Percentiles rank a stretch among this genome's conserved stretches.
These are phyloP conservation scores for Coffea canephora DNA, from an alignment of 257 asterid species.

Conservation along the genomic window DNA sequence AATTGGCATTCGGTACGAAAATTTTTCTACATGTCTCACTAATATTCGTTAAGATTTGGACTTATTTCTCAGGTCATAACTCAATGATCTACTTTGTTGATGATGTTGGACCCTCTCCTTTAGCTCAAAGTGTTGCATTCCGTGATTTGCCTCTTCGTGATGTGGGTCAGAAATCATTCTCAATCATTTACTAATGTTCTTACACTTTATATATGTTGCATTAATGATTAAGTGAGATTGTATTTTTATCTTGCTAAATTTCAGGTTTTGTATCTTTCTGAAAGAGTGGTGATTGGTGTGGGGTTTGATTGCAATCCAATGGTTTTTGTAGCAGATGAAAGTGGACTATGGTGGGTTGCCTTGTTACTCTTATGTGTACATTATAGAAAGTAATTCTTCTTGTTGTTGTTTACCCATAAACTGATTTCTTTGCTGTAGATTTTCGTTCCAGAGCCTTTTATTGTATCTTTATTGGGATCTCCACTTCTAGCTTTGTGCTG, in stretches of 20 bases:
- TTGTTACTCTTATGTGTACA: slow-evolving; percentile 21
- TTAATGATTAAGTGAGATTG: slow-evolving; percentile 24
- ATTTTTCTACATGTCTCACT: neutral
- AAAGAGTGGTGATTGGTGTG: slow-evolving; percentile 89
- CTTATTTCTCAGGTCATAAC: slow-evolving; percentile 68
- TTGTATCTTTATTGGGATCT: neutral
- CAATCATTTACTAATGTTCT: slow-evolving; percentile 24
- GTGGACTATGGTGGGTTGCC: slow-evolving; percentile 74
- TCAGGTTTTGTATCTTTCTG: slow-evolving; percentile 82
- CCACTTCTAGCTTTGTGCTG: neutral
- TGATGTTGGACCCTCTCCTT: slow-evolving; percentile 94
- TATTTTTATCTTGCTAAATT: slow-evolving; percentile 17
- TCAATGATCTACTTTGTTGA: slow-evolving; percentile 97
- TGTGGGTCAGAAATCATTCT: slow-evolving; percentile 99
- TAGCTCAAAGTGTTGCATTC: slow-evolving; percentile 89
- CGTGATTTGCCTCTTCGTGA: slow-evolving; percentile 99
- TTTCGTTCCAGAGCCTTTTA: neutral
- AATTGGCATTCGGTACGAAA: neutral
- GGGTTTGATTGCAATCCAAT: slow-evolving; percentile 97
- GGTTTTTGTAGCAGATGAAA: slow-evolving; percentile 84
- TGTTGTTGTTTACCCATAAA: neutral
- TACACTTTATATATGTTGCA: slow-evolving; percentile 21
- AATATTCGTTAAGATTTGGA: slow-evolving; percentile 1
- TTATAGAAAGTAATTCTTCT: neutral
- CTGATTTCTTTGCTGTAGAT: neutral